Percentiles rank a stretch among this genome's conserved stretches.
Conservation (phyloP, 768 basidiomycete species). For the Lentinula edodes region DNA sequence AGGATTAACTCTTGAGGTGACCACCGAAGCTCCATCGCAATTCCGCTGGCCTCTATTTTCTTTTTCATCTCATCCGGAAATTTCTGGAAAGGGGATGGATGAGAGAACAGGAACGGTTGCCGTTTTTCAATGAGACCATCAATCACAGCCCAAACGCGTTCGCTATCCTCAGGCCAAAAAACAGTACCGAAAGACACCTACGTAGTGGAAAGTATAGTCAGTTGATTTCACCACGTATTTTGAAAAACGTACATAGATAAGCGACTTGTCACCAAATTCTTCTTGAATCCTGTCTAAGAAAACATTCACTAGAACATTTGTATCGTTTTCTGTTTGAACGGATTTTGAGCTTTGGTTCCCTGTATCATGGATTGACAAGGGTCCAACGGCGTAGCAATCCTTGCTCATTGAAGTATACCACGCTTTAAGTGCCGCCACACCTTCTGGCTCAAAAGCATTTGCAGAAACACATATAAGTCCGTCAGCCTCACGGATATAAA, state of each 20-base stretch:
- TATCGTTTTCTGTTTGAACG: conserved; percentile 1
- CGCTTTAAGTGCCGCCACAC: conserved; percentile 8
- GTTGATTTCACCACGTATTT: background rate
- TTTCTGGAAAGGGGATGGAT: background rate
- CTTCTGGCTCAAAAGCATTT: conserved; percentile 12
- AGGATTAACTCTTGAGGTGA: conserved; percentile 1
- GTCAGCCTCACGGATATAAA: conserved; percentile 4
- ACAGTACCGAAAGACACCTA: conserved; percentile 4
- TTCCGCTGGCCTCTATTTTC: background rate
- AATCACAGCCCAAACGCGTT: conserved; percentile 4
- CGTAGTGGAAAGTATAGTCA: background rate
- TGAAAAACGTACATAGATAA: conserved; percentile 6
- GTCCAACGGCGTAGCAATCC: conserved; percentile 14
- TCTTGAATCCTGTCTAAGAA: conserved; percentile 13
- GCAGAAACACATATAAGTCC: conserved; percentile 12
- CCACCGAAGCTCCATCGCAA: background rate
- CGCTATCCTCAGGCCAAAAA: background rate
- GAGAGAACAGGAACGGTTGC: conserved; percentile 1
- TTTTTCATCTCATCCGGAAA: background rate
- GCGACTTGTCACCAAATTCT: background rate
- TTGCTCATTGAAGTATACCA: conserved; percentile 12
- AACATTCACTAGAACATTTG: conserved; percentile 13
- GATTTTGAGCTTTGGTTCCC: background rate
- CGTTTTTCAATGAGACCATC: conserved; percentile 2
- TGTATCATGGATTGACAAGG: conserved; percentile 4